A percentile compares a stretch with the other conserved stretches of the same genome.
Evolutionary conservation across 208 protist species (phyloP).

Genomic region (Porcisia hertigi): DNA sequence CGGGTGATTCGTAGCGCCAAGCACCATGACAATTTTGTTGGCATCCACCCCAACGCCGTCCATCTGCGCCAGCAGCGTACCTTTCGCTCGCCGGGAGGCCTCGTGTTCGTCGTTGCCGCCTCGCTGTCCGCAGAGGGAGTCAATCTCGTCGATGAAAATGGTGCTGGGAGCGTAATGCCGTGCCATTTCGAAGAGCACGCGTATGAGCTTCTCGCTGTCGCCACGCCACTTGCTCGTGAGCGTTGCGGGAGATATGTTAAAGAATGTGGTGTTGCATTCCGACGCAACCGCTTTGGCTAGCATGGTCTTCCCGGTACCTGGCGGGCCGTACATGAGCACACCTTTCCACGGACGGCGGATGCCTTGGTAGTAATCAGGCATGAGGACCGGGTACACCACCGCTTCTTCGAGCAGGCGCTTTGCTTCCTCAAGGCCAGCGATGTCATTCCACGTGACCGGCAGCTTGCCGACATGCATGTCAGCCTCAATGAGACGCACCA

Average conservation of each 20-base stretch:
- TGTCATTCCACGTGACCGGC: constrained; percentile 84
- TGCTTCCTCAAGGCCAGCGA: constrained; percentile 90
- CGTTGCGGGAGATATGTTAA: constrained; percentile 92
- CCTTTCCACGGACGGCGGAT: constrained; percentile 93
- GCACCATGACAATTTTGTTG: constrained; percentile 90
- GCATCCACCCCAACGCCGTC: constrained; percentile 84
- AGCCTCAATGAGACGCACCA: constrained; percentile 80
- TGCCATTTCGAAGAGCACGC: constrained; percentile 93
- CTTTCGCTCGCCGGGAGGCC: constrained; percentile 97
- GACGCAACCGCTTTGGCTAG: constrained; percentile 93
- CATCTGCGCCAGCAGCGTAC: constrained; percentile 99
- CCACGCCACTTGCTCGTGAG: constrained; percentile 95
- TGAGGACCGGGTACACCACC: constrained; percentile 92
- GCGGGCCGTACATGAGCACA: constrained; percentile 91
- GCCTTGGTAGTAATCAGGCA: constrained; percentile 93
- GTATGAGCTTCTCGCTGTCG: constrained; percentile 94
- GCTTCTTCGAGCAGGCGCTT: constrained; percentile 92
- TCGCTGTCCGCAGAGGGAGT: constrained; percentile 92
- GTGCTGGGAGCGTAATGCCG: constrained; percentile 89
- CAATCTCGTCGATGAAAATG: constrained; percentile 97
- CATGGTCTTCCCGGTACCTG: constrained; percentile 95
- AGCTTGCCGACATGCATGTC: constrained; percentile 82
- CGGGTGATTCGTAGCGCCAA: constrained; percentile 93
- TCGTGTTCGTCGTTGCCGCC: constrained; percentile 87
- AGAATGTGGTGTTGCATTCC: constrained; percentile 94